Evolutionary conservation across 2,329 filamentous ascomycete genomes (phyloP).

Genomic region (Hypoxylon sp.): DNA sequence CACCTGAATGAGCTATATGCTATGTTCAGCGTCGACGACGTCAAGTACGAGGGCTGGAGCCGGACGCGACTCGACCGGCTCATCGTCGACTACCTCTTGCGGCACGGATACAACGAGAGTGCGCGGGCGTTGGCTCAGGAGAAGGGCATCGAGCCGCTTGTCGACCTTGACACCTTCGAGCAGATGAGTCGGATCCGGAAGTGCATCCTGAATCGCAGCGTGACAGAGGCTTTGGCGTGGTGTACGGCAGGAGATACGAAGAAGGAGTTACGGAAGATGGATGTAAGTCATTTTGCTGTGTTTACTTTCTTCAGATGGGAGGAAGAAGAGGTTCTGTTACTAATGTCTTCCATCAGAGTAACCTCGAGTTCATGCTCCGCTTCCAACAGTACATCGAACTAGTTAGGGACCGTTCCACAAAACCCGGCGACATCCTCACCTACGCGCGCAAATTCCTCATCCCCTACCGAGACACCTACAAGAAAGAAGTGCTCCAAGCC

Average conservation of each 20-base stretch:
- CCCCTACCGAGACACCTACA: slow-evolving; percentile 76
- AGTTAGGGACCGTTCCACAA: slow-evolving; percentile 75
- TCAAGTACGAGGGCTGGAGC: slow-evolving; percentile 94
- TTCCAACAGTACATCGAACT: slow-evolving; percentile 97
- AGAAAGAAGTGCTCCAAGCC: slow-evolving; percentile 76
- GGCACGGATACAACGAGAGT: slow-evolving; percentile 84
- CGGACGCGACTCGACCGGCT: slow-evolving; percentile 83
- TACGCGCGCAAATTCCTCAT: slow-evolving; percentile 87
- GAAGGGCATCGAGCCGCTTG: slow-evolving; percentile 81
- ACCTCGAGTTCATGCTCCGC: slow-evolving; percentile 91
- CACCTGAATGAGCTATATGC: slow-evolving; percentile 86
- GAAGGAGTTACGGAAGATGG: slow-evolving; percentile 88
- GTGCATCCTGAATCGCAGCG: slow-evolving; percentile 77
- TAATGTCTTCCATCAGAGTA: slow-evolving; percentile 52
- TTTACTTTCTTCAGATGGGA: neutral
- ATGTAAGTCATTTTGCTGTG: slow-evolving; percentile 63
- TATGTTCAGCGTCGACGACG: slow-evolving; percentile 86
- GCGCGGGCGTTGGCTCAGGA: slow-evolving; percentile 81
- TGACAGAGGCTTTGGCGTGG: slow-evolving; percentile 87
- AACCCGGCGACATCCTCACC: slow-evolving; percentile 79
- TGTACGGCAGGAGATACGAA: slow-evolving; percentile 85
- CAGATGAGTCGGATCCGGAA: slow-evolving; percentile 83
- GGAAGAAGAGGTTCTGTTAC: neutral
- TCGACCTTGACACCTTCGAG: slow-evolving; percentile 90
- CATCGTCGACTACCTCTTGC: slow-evolving; percentile 91